Evolutionary conservation across 169 alveolate genomes (phyloP).

Genomic region (Cryptosporidium felis): DNA sequence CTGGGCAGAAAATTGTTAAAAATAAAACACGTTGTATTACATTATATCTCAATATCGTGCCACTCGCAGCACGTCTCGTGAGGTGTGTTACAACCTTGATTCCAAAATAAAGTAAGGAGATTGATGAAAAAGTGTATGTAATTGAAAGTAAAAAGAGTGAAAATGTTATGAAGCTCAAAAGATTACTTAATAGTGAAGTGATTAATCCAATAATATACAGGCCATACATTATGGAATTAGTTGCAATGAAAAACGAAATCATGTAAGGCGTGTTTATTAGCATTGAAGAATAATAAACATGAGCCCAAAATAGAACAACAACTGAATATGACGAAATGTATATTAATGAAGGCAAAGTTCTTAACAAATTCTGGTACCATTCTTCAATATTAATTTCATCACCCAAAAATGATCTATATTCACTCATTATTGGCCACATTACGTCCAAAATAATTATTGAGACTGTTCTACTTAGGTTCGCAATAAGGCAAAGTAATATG

Average conservation of each 20-base stretch:
- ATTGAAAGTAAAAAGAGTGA: constrained; percentile 16
- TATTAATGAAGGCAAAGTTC: constrained; percentile 52
- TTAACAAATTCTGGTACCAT: constrained; percentile 26
- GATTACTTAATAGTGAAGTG: neutral
- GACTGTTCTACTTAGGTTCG: constrained; percentile 35
- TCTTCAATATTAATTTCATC: constrained; percentile 16
- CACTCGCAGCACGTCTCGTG: constrained; percentile 65
- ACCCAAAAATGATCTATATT: neutral
- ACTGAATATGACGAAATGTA: constrained; percentile 54
- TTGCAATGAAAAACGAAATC: constrained; percentile 10
- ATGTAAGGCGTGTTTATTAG: constrained; percentile 47
- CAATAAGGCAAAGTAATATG: constrained; percentile 27
- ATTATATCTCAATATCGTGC: constrained; percentile 51
- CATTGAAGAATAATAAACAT: constrained; percentile 44
- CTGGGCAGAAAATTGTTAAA: constrained; percentile 66
- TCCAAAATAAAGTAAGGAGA: constrained; percentile 56
- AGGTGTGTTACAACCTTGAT: constrained; percentile 39
- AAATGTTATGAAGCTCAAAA: neutral
- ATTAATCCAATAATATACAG: constrained; percentile 17
- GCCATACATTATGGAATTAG: constrained; percentile 33
- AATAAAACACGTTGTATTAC: constrained; percentile 56
- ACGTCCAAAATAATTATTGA: constrained; percentile 52
- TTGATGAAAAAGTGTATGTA: constrained; percentile 5
- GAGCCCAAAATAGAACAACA: constrained; percentile 69
- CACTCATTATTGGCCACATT: constrained; percentile 5